phyloP scores from a whole-genome alignment of 2,329 filamentous ascomycete genomes.

The Zelopaecilomyces penicillatus region DNA sequence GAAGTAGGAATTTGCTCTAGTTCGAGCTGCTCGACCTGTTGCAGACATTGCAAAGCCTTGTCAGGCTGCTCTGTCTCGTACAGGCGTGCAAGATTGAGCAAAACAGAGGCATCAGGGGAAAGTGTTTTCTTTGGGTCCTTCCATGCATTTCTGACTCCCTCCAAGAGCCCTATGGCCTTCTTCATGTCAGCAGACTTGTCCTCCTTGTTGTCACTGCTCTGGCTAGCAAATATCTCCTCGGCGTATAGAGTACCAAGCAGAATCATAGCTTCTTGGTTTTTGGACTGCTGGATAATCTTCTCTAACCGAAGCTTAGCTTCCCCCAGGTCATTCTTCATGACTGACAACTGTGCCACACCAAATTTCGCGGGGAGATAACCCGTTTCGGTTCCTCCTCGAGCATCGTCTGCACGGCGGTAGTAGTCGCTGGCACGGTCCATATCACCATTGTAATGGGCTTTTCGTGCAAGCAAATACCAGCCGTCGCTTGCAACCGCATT shows the following conservation, averaged over 20 bases:
- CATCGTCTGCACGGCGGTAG: constrained; percentile 85
- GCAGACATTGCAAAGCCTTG: constrained; percentile 83
- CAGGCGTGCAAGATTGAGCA: constrained; percentile 83
- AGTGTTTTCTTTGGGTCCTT: constrained; percentile 85
- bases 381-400: constrained; percentile 80
- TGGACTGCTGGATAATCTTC: constrained; percentile 83
- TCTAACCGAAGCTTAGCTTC: constrained; percentile 90
- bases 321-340: constrained; percentile 74
- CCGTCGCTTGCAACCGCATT: constrained; percentile 95
- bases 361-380: constrained; percentile 94
- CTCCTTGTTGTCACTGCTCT: constrained; percentile 65
- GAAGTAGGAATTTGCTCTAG: constrained; percentile 67
- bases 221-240: constrained; percentile 81
- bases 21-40: constrained; percentile 87
- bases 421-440: constrained; percentile 69
- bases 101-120: constrained; percentile 72
- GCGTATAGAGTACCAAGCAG: constrained; percentile 86
- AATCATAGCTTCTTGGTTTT: constrained; percentile 81
- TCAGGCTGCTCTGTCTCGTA: constrained; percentile 83
- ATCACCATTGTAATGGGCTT: constrained; percentile 78
- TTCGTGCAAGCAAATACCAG: constrained; percentile 89
- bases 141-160: constrained; percentile 79
- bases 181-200: constrained; percentile 79
- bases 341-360: constrained; percentile 80
- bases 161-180: constrained; percentile 78